Evolutionary conservation across 352 stramenopile species (phyloP).

Genomic region (Phytophthora pisi): DNA sequence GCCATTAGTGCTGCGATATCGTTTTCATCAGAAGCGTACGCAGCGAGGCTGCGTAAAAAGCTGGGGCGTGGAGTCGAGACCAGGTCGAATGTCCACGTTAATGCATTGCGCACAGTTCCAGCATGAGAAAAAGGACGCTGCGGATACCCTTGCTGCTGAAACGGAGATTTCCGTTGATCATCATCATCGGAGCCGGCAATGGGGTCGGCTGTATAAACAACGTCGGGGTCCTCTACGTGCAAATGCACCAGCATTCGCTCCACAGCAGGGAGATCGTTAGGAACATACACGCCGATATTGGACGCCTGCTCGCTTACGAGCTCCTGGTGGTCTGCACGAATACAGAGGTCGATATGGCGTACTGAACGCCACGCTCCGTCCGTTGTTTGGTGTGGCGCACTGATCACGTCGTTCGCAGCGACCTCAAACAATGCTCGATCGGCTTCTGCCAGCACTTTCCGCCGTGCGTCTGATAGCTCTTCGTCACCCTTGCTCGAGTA

Average conservation of each 20-base stretch:
- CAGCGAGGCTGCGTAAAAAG: constrained; percentile 66
- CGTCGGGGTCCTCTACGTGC: constrained; percentile 50
- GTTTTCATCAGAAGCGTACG: constrained; percentile 61
- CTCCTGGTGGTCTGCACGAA: constrained; percentile 52
- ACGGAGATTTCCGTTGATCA: constrained; percentile 12
- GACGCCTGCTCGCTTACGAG: constrained; percentile 63
- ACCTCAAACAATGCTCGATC: constrained; percentile 58
- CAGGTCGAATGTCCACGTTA: constrained; percentile 84
- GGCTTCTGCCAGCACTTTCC: constrained; percentile 39
- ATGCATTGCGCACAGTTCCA: constrained; percentile 63
- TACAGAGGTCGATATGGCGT: constrained; percentile 68
- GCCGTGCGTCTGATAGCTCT: constrained; percentile 33
- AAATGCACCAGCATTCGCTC: constrained; percentile 58
- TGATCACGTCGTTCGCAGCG: constrained; percentile 65
- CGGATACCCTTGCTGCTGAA: constrained; percentile 24
- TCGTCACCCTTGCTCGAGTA: constrained; percentile 43
- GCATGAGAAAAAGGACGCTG: constrained; percentile 60
- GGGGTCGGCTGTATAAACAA: constrained; percentile 50
- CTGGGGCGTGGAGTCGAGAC: constrained; percentile 59
- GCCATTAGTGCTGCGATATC: constrained; percentile 54
- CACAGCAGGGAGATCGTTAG: constrained; percentile 58
- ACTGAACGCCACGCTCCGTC: constrained; percentile 68
- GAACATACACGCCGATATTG: constrained; percentile 83
- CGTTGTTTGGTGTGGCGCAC: constrained; percentile 52
- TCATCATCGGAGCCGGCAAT: constrained; percentile 11